Evolutionary conservation across 2,329 filamentous ascomycete species (phyloP), one percentile per base, ranked within the genome.

Genomic region (Stagonosporopsis vannaccii): DNA sequence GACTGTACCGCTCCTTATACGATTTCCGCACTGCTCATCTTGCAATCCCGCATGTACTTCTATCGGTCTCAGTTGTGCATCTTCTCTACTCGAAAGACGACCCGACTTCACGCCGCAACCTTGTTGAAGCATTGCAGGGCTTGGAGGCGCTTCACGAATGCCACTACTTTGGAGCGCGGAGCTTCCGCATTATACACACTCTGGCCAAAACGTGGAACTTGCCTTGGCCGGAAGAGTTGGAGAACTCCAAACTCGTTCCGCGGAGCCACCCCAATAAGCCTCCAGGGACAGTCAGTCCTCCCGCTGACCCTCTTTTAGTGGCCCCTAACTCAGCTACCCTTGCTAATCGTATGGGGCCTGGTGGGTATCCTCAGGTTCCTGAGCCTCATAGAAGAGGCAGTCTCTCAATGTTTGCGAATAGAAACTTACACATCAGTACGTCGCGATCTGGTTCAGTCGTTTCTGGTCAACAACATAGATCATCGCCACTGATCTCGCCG

Each of bases 201-300:
- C 64, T 81, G 17, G 73, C 79, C 1, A 71, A 70, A 32, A 78
- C 76, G 26, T 81, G 79, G 80, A 73, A 77, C 25, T 68, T 81
- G 26, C 65, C 73, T 1, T 74, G 79, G 11, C 80, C 79, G 1
- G 75, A 79, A 36, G 72, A 71, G 26, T 40, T 76, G 58, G 35
- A 67, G 52, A 52, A 62, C 58, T 63, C 68, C 54, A 57, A 61
- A 51, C 47, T 73, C 41, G 17, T 76, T 53, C 62, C 71, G 26
- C 56, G 58, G 49, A 48, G 50, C 20, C 25, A 63, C 2, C 40
- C 54, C 15, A 57, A 61, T 6, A 58, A 53, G 19, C 41, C 54
- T 19, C 47, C 41, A 23, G 61, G 39, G n/a, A 60, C 46, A 37
- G 52, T 61, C 32, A 71, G 66, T 51, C 68, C 69, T 26, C 54